Evolutionary conservation across 164 flowering plant genomes (phyloP).

Genomic region (Liquidambar formosana): DNA sequence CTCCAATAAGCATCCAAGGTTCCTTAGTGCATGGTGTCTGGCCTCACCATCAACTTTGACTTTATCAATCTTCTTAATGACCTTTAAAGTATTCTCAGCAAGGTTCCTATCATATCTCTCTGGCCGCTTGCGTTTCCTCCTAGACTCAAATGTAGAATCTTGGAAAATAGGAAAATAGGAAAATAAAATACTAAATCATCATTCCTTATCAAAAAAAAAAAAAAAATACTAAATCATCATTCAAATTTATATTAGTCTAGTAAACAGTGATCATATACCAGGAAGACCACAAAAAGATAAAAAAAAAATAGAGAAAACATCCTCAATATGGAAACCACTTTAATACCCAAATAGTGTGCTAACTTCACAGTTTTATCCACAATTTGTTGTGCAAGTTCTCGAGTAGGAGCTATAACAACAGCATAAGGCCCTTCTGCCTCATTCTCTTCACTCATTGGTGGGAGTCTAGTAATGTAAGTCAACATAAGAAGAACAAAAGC

Average conservation of each 20-base stretch:
- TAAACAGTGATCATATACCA: no score
- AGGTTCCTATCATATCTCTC: constrained; percentile 68
- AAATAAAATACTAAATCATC: no score
- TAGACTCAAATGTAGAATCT: constrained; percentile 73
- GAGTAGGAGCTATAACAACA: no score
- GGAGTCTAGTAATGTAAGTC: constrained; percentile 69
- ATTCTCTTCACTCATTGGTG: constrained; percentile 77
- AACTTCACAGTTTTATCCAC: no score
- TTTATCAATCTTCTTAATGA: constrained; percentile 62
- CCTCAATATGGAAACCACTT: no score
- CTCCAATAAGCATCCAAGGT: background rate
- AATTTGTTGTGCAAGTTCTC: constrained; percentile 92
- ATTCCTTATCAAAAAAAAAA: no score
- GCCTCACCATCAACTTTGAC: constrained; percentile 44
- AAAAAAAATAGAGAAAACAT: background rate
- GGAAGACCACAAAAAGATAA: background rate
- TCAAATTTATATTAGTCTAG: background rate
- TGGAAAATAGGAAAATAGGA: constrained; percentile 10
- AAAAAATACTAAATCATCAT: background rate
- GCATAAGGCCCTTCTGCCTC: constrained; percentile 94
- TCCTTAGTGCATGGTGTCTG: constrained; percentile 44
- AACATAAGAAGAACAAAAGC: no score
- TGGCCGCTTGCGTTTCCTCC: constrained; percentile 70
- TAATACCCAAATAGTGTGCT: no score
- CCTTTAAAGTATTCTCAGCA: constrained; percentile 53